Conservation (phyloP, 1,284 basidiomycete species). For the Ustilago sp. region DNA sequence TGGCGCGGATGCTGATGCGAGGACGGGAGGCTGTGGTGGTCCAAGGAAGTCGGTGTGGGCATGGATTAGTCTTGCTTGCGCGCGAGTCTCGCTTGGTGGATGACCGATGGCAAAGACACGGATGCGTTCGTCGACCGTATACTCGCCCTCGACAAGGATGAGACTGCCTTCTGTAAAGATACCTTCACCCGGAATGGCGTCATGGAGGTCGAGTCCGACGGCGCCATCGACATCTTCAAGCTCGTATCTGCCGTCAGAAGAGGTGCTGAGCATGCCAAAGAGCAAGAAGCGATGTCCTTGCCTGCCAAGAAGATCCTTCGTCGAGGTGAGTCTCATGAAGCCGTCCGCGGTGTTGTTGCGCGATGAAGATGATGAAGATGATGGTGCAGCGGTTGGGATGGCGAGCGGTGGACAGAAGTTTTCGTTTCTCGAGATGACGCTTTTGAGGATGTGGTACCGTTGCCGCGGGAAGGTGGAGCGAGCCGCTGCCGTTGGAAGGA, state of each 20-base stretch:
- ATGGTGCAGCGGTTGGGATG: conserved; percentile 16
- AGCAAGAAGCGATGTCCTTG: conserved; percentile 90
- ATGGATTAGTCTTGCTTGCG: conserved; percentile 45
- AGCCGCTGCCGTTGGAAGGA: conserved; percentile 53
- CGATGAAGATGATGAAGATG: conserved; percentile 13
- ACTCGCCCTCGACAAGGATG: conserved; percentile 94
- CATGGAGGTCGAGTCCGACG: conserved; percentile 88
- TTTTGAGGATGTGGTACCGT: conserved; percentile 59
- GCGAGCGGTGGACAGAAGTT: conserved; percentile 67
- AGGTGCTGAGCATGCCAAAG: conserved; percentile 90
- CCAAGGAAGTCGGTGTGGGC: conserved; percentile 77
- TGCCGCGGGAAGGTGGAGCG: conserved; percentile 53
- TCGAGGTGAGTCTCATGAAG: conserved; percentile 81
- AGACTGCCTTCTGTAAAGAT: conserved; percentile 96
- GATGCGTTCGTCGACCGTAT: conserved; percentile 88
- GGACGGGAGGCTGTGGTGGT: conserved; percentile 69
- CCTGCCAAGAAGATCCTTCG: conserved; percentile 93
- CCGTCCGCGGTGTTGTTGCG: conserved; percentile 29
- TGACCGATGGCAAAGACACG: conserved; percentile 94
- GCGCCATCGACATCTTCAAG: conserved; percentile 93
- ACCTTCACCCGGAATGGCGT: conserved; percentile 87
- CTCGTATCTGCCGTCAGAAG: conserved; percentile 88
- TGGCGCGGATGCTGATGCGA: conserved; percentile 10
- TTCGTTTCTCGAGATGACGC: conserved; percentile 65
- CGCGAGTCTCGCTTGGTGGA: conserved; percentile 75